Percentiles rank a stretch among this genome's conserved stretches.
These are phyloP conservation scores for Margaritispora aquatica DNA, from an alignment of 495 filamentous ascomycete genomes.

Conservation along the genomic window DNA sequence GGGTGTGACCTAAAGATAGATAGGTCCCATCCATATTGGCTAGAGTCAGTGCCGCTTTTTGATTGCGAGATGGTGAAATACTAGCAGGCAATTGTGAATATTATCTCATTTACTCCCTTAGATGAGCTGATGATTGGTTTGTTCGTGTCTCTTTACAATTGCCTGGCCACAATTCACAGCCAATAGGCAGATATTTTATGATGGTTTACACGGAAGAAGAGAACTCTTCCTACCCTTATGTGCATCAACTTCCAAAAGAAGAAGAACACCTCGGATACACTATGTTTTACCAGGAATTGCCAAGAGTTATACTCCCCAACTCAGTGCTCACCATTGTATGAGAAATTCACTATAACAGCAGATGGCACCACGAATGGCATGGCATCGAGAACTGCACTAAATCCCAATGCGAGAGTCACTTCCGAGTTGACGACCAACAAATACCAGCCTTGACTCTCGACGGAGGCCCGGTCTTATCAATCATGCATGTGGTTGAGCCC, in stretches of 20 bases:
- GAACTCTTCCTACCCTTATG: no score
- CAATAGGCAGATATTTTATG: no score
- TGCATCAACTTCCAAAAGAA: not conserved
- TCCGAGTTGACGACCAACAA: not conserved
- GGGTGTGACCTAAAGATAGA: conserved; percentile 13
- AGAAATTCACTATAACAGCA: no score
- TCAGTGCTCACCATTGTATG: not conserved
- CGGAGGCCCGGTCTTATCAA: not conserved
- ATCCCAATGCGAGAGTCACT: no score
- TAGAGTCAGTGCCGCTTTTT: conserved; percentile 9
- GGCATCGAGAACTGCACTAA: no score
- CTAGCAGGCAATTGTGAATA: no score
- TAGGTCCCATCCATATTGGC: conserved; percentile 3
- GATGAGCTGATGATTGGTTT: no score
- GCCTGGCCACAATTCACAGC: no score
- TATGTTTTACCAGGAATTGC: not conserved
- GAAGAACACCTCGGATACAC: not conserved
- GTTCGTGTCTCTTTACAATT: no score
- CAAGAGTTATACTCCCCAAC: not conserved
- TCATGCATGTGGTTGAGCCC: conserved; percentile 4
- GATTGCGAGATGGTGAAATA: not conserved
- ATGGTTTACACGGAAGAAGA: no score
- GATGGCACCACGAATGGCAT: no score
- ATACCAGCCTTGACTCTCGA: not conserved
- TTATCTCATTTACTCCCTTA: no score